A percentile compares a stretch with the other conserved stretches of the same genome.
phyloP scores from a whole-genome alignment of 371 early-diverging fungal species.

The Mucor plumbeus region DNA sequence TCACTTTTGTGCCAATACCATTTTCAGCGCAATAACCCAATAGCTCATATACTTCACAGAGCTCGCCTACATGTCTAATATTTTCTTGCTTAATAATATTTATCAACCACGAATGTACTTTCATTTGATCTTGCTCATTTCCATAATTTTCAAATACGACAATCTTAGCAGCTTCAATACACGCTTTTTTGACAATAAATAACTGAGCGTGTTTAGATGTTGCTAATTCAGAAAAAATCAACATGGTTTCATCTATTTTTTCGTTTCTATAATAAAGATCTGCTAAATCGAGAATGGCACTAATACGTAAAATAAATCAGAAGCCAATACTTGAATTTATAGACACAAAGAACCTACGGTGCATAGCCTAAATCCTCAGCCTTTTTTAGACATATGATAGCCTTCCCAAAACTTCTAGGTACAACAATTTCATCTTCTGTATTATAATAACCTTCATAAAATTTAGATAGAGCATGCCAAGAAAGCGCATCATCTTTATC shows the following conservation, averaged over 20 bases:
- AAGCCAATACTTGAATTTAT: neutral
- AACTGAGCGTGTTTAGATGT: conserved; percentile 11
- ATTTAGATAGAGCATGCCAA: conserved; percentile 70
- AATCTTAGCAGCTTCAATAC: conserved; percentile 8
- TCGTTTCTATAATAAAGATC: conserved; percentile 19
- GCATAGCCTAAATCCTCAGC: conserved; percentile 30
- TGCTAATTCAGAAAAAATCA: conserved; percentile 22
- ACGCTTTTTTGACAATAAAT: conserved; percentile 19
- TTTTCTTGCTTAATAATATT: neutral
- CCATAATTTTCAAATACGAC: conserved; percentile 12
- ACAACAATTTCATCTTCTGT: conserved; percentile 2
- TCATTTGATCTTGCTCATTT: neutral
- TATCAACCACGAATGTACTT: conserved; percentile 4
- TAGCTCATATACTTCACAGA: neutral
- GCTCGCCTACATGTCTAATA: neutral
- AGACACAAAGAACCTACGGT: conserved; percentile 26
- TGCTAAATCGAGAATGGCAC: conserved; percentile 24
- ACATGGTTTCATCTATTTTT: conserved; percentile 22
- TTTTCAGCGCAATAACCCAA: conserved; percentile 33
- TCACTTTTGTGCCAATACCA: conserved; percentile 37
- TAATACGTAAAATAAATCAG: neutral
- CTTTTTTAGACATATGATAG: conserved; percentile 32
- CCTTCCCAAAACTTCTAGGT: conserved; percentile 19
- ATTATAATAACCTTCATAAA: conserved; percentile 34
- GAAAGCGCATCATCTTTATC: conserved; percentile 56